Evolutionary conservation across 2,329 filamentous ascomycete species (phyloP).

Genomic region (Exophiala xenobiotica): DNA sequence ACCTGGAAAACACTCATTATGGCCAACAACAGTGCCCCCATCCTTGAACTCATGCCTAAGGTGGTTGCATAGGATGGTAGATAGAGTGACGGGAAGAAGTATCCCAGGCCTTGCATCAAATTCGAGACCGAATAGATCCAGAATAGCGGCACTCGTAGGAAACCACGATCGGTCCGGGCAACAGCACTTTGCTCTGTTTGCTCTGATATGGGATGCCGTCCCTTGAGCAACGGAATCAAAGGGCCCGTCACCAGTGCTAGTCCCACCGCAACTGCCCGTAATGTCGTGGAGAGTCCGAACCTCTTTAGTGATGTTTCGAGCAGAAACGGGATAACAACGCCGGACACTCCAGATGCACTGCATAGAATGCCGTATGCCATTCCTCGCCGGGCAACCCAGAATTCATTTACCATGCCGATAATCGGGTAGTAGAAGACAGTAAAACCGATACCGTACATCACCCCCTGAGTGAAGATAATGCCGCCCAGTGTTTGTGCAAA

Average conservation of each 20-base stretch:
- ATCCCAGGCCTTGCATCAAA: slow-evolving; percentile 37
- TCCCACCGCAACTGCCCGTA: neutral
- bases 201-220: too few species aligned
- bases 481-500: slow-evolving; percentile 37
- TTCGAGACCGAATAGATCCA: slow-evolving; percentile 49
- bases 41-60: neutral
- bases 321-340: slow-evolving; percentile 46
- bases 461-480: slow-evolving; percentile 44
- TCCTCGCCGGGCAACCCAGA: slow-evolving; percentile 41
- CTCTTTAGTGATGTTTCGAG: slow-evolving; percentile 43
- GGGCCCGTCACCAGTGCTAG: slow-evolving; percentile 38
- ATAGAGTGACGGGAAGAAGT: slow-evolving; percentile 40
- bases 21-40: slow-evolving; percentile 16
- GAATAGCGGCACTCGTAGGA: slow-evolving; percentile 38
- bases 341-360: slow-evolving; percentile 42
- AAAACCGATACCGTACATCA: slow-evolving; percentile 43
- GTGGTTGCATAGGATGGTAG: slow-evolving; percentile 37
- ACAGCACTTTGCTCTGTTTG: slow-evolving; percentile 24
- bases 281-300: slow-evolving; percentile 39
- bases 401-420: slow-evolving; percentile 44
- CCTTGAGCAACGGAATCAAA: slow-evolving; percentile 42
- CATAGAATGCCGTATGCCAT: slow-evolving; percentile 22
- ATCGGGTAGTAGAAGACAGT: slow-evolving; percentile 41
- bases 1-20: slow-evolving; percentile 15
- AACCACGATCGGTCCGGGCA: slow-evolving; percentile 26